Conservation (phyloP, 129 eudicot species). For the Logfia minima region DNA sequence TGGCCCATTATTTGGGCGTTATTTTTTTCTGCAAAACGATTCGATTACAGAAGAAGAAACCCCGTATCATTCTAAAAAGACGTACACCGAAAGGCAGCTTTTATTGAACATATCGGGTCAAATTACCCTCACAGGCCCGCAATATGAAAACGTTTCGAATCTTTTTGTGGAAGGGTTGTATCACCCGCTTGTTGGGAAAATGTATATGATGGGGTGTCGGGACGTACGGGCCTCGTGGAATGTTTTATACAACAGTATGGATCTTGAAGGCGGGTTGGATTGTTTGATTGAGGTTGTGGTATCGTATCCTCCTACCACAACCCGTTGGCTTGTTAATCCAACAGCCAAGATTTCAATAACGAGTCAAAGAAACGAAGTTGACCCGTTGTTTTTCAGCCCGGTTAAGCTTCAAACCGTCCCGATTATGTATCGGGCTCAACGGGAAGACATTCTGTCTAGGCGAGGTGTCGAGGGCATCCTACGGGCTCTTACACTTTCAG, state of each 20-base stretch:
- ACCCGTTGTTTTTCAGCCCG: slow-evolving; percentile 65
- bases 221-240: slow-evolving; percentile 81
- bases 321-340: slow-evolving; percentile 88
- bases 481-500: slow-evolving; percentile 66
- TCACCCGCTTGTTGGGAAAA: slow-evolving; percentile 65
- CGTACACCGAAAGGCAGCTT: slow-evolving; percentile 64
- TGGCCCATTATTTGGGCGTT: slow-evolving; percentile 76
- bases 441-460: slow-evolving; percentile 78
- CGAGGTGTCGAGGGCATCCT: slow-evolving; percentile 83
- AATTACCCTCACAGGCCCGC: slow-evolving; percentile 48
- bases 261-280: slow-evolving; percentile 82
- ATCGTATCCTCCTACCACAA: slow-evolving; percentile 76
- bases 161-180: slow-evolving; percentile 81
- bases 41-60: slow-evolving; percentile 38
- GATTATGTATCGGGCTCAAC: slow-evolving; percentile 78
- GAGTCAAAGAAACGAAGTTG: slow-evolving; percentile 70
- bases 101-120: slow-evolving; percentile 82
- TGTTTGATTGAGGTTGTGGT: slow-evolving; percentile 75
- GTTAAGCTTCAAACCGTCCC: slow-evolving; percentile 69
- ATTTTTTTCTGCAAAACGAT: slow-evolving; percentile 47
- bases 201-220: slow-evolving; percentile 87
- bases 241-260: slow-evolving; percentile 62
- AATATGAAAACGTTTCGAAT: slow-evolving; percentile 48
- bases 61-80: slow-evolving; percentile 43
- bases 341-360: slow-evolving; percentile 66